A percentile compares a stretch with the other conserved stretches of the same genome.
phyloP scores from a whole-genome alignment of 2,329 filamentous ascomycete species.

The Trichoderma sp. region DNA sequence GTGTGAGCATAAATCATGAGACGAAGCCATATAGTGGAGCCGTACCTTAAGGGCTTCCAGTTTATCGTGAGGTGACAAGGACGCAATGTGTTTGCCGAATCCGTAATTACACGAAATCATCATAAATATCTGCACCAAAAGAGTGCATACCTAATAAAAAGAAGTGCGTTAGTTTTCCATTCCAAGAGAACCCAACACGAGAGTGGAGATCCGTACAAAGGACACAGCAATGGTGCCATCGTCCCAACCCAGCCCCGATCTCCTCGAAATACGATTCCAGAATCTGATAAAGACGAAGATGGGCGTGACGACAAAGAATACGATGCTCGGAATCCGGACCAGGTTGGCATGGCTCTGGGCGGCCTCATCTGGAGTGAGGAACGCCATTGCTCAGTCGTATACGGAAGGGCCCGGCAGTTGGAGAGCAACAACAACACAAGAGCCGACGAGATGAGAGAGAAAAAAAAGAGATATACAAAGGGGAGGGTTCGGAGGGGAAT shows the following conservation, averaged over 20 bases:
- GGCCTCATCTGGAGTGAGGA: conserved; percentile 17
- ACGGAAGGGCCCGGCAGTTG: neutral
- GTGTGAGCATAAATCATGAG: neutral
- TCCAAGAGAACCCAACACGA: neutral
- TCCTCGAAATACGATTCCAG: conserved; percentile 40
- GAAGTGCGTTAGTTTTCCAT: neutral
- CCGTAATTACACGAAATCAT: conserved; percentile 42
- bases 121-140: conserved; percentile 40
- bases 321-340: conserved; percentile 39
- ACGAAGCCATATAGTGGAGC: neutral
- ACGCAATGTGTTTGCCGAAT: conserved; percentile 42
- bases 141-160: conserved; percentile 34
- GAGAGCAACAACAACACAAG: neutral
- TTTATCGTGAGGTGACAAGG: conserved; percentile 35
- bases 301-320: conserved; percentile 45
- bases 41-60: conserved; percentile 38
- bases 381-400: neutral
- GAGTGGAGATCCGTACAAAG: conserved; percentile 33
- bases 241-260: conserved; percentile 40
- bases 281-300: conserved; percentile 41
- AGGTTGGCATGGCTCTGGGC: conserved; percentile 39
- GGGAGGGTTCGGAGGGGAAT: neutral
- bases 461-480: neutral
- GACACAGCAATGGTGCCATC: conserved; percentile 44
- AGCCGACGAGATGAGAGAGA: neutral